phyloP scores from a whole-genome alignment of 2,329 filamentous ascomycete genomes.

The Fusarium sp. region DNA sequence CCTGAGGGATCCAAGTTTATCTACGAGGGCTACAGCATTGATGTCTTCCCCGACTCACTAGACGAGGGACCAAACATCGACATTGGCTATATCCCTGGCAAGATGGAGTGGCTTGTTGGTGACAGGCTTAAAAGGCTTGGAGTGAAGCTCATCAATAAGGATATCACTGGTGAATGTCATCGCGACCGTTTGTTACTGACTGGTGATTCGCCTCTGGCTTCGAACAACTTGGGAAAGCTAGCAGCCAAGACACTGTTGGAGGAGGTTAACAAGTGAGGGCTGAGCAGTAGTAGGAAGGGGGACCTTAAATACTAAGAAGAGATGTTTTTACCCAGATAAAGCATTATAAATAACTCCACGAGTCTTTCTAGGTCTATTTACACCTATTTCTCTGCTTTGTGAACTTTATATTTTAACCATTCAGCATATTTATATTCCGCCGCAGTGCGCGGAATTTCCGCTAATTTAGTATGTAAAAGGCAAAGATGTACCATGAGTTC shows the following conservation, averaged over 20 bases:
- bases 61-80: background rate
- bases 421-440: no score
- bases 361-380: no score
- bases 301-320: no score
- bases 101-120: slow-evolving; percentile 9
- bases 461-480: no score
- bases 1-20: slow-evolving; percentile 6
- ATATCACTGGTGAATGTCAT: slow-evolving; percentile 1
- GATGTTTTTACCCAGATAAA: no score
- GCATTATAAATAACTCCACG: no score
- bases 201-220: background rate
- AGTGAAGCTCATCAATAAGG: background rate
- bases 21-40: slow-evolving; percentile 1
- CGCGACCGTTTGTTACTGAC: background rate
- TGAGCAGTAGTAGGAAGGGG: no score
- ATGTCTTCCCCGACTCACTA: slow-evolving; percentile 1
- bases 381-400: no score
- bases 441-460: no score
- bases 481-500: no score
- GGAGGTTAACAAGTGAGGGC: background rate
- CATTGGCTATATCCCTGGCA: slow-evolving; percentile 12
- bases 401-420: no score
- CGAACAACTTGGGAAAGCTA: slow-evolving; percentile 2
- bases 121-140: background rate
- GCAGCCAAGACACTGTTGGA: background rate